These are phyloP conservation scores for Xanthoparmelia taractica DNA, from an alignment of 495 filamentous ascomycete genomes.

Conservation along the genomic window DNA sequence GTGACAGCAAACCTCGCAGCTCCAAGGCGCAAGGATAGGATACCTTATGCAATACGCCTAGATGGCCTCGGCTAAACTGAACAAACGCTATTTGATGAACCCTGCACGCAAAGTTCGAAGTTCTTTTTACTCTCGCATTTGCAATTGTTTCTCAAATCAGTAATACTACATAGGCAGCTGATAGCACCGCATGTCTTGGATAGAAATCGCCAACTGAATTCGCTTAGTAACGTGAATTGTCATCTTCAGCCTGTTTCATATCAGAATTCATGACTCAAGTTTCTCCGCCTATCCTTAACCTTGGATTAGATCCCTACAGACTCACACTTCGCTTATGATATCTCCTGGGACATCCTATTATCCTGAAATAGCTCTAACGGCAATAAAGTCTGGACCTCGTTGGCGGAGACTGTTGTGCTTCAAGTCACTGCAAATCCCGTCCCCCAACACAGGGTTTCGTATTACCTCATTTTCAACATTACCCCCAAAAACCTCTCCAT, in stretches of 20 bases:
- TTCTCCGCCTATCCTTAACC: background rate
- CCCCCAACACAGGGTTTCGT: background rate
- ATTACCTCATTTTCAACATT: background rate
- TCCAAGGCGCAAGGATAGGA: background rate
- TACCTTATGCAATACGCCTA: background rate
- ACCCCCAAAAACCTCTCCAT: background rate
- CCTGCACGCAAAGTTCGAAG: too few species aligned
- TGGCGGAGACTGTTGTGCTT: background rate
- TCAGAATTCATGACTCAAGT: slow-evolving; percentile 1
- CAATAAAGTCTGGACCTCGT: background rate
- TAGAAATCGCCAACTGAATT: background rate
- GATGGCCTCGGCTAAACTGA: slow-evolving; percentile 15
- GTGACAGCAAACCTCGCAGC: slow-evolving; percentile 11
- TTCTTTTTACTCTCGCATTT: background rate
- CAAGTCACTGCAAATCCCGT: background rate
- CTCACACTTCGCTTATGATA: background rate
- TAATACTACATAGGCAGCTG: background rate
- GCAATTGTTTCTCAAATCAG: background rate
- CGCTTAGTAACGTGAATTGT: too few species aligned
- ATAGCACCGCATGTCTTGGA: background rate
- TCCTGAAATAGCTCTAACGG: background rate
- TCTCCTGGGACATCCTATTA: background rate
- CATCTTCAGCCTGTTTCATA: background rate
- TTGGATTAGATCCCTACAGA: background rate
- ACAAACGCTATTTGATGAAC: slow-evolving; percentile 1